Conservation (phyloP, 225 moss, liverwort and hornwort species). For the Antitrichia curtipendula region DNA sequence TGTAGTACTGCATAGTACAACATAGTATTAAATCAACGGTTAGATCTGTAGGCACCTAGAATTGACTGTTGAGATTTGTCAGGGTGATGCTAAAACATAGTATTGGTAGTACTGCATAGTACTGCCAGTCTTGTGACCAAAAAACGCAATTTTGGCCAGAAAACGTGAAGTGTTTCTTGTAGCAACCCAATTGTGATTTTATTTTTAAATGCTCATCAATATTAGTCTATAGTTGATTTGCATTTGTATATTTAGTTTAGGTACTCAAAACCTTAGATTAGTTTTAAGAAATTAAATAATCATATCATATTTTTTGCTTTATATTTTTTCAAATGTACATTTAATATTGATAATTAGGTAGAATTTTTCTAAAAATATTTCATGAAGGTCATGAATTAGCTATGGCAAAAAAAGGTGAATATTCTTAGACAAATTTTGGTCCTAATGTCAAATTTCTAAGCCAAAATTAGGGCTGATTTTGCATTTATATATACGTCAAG, state of each 20-base stretch:
- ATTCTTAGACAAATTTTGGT: background rate
- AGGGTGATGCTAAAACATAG: no score
- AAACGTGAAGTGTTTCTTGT: no score
- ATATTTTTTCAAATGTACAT: background rate
- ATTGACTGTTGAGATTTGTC: no score
- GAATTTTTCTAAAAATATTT: background rate
- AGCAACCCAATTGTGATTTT: background rate
- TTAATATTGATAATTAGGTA: background rate
- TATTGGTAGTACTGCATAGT: no score
- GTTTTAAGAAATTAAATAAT: background rate
- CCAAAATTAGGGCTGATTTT: no score
- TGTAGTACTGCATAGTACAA: no score
- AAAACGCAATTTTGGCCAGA: no score
- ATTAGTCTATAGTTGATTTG: background rate
- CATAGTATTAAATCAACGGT: no score
- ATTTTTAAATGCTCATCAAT: background rate
- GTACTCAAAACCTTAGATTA: background rate
- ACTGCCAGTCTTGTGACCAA: no score
- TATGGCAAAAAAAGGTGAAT: background rate
- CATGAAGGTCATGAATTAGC: background rate
- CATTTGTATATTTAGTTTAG: background rate
- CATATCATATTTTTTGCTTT: fast-evolving
- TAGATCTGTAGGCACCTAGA: no score
- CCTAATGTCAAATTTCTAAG: background rate
- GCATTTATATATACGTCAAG: background rate